Evolutionary conservation across 2,329 filamentous ascomycete genomes (phyloP), one percentile per base, ranked within the genome.

Genomic region (Hymenoscyphus infarciens): DNA sequence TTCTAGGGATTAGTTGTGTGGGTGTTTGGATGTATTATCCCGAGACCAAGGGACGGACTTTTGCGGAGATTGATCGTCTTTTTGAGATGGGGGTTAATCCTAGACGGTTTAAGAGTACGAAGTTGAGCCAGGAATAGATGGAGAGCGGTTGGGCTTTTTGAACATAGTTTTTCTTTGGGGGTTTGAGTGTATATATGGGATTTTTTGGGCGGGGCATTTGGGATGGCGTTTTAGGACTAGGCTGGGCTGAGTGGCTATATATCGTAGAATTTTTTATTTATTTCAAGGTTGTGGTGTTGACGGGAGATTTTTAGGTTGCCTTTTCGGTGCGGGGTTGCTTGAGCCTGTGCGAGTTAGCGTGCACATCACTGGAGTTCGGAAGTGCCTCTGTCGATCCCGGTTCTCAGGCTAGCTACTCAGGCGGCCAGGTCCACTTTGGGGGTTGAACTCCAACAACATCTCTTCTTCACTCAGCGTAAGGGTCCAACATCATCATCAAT

Each of bases 51-150:
- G 77, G 77, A 0, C 73, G 77, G 59, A 77, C 76, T 1, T 76
- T 79, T 59, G 77, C 76, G 61, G 80, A 82, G 72, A 77, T 82
- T 33, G 80, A 81, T 64, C 67, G 74, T 6, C 64, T 82, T 64
- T 82, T 82, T 68, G 74, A 77, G 55, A 67, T 65, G 53, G 70
- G 66, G 19, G 67, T 74, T 22, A 62, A 67, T n/a, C 72, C 75
- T 11, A 70, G 74, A 27, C 25, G 64, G 5, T 70, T 70, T 63
- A 42, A 55, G n/a, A 16, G 27, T n/a, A 33, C 53, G 13, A 56
- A 27, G 38, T 59, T 59, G 16, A 2, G 11, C 6, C 19, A 15
- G 22, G 52, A 55, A 11, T 55, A 55, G 42, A 49, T 49, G 1
- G 1, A 6, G 42, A 4, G 19, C 39, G 25, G 25, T 27, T 27